A percentile compares a stretch with the other conserved stretches of the same genome.
Evolutionary conservation across 306 rosid genomes (phyloP).

Genomic region (Cajanus cajan): DNA sequence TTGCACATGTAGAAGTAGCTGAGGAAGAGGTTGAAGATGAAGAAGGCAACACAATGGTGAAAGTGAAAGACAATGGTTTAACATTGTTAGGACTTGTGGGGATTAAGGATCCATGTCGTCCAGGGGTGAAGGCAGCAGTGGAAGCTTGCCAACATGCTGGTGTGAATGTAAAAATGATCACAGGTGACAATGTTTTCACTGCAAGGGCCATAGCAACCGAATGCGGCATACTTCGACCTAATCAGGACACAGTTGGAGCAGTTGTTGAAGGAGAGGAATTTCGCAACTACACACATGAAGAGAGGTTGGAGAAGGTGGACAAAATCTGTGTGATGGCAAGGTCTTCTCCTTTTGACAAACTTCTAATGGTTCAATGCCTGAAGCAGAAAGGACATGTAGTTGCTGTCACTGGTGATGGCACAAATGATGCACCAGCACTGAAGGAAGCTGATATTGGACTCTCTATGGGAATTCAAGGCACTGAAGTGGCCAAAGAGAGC

Average conservation of each 20-base stretch:
- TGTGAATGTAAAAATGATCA: slow-evolving; percentile 39
- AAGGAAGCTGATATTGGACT: slow-evolving; percentile 46
- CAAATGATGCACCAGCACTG: slow-evolving; percentile 42
- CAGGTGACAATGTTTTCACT: slow-evolving; percentile 42
- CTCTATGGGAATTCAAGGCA: slow-evolving; percentile 44
- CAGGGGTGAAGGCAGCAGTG: slow-evolving; percentile 25
- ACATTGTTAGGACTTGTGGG: slow-evolving; percentile 36
- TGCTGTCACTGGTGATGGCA: slow-evolving; percentile 41
- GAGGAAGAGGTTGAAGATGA: slow-evolving; percentile 11
- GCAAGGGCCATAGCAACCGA: slow-evolving; percentile 42
- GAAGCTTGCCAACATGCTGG: slow-evolving; percentile 37
- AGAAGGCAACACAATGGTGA: not conserved
- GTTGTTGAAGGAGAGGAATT: slow-evolving; percentile 42
- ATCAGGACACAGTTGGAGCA: slow-evolving; percentile 10
- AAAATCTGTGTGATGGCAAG: slow-evolving; percentile 43
- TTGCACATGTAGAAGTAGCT: slow-evolving; percentile 16
- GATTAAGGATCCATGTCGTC: slow-evolving; percentile 42
- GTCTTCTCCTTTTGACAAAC: slow-evolving; percentile 42
- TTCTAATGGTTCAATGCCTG: slow-evolving; percentile 38
- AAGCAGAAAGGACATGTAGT: slow-evolving; percentile 41
- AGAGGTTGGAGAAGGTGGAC: slow-evolving; percentile 35
- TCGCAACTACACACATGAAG: slow-evolving; percentile 33
- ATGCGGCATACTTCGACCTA: slow-evolving; percentile 32
- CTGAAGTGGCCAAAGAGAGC: slow-evolving; percentile 45
- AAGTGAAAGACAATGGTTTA: slow-evolving; percentile 26